These are phyloP conservation scores for Claviceps fusiformis DNA, from an alignment of 2,329 filamentous ascomycete genomes.

Conservation along the genomic window DNA sequence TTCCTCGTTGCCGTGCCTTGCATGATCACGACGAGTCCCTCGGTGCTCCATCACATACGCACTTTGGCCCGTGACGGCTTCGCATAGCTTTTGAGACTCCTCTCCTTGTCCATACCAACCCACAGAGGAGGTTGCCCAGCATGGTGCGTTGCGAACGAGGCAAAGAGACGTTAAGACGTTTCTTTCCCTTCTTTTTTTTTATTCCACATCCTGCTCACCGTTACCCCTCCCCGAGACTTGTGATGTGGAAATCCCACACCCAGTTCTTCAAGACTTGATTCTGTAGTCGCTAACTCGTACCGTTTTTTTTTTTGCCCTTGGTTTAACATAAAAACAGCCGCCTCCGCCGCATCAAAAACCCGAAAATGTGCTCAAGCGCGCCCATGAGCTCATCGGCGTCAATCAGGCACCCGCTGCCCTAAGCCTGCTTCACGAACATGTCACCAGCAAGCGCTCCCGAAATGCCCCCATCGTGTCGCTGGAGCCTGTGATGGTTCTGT, in stretches of 20 bases:
- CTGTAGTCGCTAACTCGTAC: neutral
- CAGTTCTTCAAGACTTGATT: neutral
- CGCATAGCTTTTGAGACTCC: slow-evolving; percentile 23
- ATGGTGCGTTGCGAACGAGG: slow-evolving; percentile 25
- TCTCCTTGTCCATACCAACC: slow-evolving; percentile 22
- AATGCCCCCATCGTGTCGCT: slow-evolving; percentile 93
- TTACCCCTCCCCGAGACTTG: slow-evolving; percentile 11
- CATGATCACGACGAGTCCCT: slow-evolving; percentile 26
- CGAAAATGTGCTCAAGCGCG: slow-evolving; percentile 97
- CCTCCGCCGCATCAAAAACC: slow-evolving; percentile 94
- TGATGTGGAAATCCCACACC: slow-evolving; percentile 11
- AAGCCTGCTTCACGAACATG: slow-evolving; percentile 94
- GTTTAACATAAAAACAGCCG: slow-evolving; percentile 42
- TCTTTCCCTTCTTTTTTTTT: slow-evolving; percentile 3
- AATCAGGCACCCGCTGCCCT: slow-evolving; percentile 85
- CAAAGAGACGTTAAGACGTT: slow-evolving; percentile 8
- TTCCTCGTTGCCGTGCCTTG: slow-evolving; percentile 20
- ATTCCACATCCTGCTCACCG: slow-evolving; percentile 10
- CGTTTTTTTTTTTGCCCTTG: neutral
- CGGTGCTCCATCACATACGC: slow-evolving; percentile 22
- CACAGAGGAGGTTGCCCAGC: slow-evolving; percentile 38
- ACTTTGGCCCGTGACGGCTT: slow-evolving; percentile 25
- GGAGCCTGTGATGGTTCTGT: slow-evolving; percentile 95
- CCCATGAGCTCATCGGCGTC: slow-evolving; percentile 96
- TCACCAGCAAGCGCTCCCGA: slow-evolving; percentile 93